Conservation (phyloP, 2,329 filamentous ascomycete genomes). For the Colletotrichum echinochloae region DNA sequence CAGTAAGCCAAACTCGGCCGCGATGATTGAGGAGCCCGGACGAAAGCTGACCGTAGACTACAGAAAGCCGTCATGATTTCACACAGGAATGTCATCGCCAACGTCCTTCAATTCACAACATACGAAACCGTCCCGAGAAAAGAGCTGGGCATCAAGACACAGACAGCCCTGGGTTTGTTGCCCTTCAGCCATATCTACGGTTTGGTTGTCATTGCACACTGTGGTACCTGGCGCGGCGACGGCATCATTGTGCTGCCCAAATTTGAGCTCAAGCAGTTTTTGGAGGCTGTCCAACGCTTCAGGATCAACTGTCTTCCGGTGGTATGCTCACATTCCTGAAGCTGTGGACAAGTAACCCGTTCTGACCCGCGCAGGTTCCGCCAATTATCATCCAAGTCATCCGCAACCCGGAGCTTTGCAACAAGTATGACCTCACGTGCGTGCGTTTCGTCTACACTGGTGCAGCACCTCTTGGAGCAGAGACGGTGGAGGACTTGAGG, state of each 20-base stretch:
- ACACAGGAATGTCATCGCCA: slow-evolving; percentile 82
- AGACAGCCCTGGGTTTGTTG: slow-evolving; percentile 73
- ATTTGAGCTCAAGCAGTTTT: slow-evolving; percentile 77
- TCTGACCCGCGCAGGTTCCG: slow-evolving; percentile 65
- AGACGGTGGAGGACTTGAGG: slow-evolving; percentile 73
- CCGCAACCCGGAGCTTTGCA: slow-evolving; percentile 68
- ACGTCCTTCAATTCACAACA: slow-evolving; percentile 71
- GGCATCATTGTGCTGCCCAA: slow-evolving; percentile 78
- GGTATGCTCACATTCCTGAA: slow-evolving; percentile 54
- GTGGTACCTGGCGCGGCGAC: slow-evolving; percentile 77
- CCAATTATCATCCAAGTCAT: slow-evolving; percentile 82
- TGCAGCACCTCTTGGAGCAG: slow-evolving; percentile 78
- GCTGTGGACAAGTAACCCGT: not conserved
- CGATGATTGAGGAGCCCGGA: not conserved
- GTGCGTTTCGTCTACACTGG: slow-evolving; percentile 76
- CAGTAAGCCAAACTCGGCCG: slow-evolving; percentile 60
- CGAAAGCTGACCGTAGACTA: not conserved
- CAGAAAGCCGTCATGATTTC: slow-evolving; percentile 89
- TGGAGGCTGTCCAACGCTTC: slow-evolving; percentile 74
- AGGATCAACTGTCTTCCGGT: slow-evolving; percentile 76
- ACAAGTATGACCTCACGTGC: slow-evolving; percentile 77
- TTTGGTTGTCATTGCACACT: slow-evolving; percentile 77
- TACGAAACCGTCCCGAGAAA: slow-evolving; percentile 57
- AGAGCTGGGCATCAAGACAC: slow-evolving; percentile 52
- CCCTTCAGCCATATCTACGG: slow-evolving; percentile 88